phyloP scores from a whole-genome alignment of 2,329 filamentous ascomycete genomes.

The Colletotrichum limetticola region DNA sequence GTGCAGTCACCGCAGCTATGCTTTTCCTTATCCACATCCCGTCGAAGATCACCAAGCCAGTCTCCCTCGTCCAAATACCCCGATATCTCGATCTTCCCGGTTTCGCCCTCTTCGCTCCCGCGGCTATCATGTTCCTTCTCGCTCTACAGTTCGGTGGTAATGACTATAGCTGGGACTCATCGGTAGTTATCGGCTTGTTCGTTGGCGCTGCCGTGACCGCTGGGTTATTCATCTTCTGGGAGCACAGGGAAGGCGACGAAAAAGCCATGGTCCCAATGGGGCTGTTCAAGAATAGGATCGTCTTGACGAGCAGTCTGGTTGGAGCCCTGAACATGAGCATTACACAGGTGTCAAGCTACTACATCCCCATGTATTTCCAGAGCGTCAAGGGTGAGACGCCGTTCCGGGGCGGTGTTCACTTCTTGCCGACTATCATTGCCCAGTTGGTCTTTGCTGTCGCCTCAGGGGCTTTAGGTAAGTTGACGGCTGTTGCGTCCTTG shows the following conservation, averaged over 20 bases:
- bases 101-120: conserved; percentile 54
- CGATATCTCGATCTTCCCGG: conserved; percentile 53
- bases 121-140: conserved; percentile 54
- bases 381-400: conserved; percentile 53
- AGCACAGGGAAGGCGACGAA: conserved; percentile 53
- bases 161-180: conserved; percentile 51
- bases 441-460: conserved; percentile 49
- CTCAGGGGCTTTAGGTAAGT: conserved; percentile 45
- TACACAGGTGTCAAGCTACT: conserved; percentile 58
- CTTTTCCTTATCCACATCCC: conserved; percentile 48
- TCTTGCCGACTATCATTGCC: conserved; percentile 52
- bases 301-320: conserved; percentile 54
- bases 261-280: conserved; percentile 60
- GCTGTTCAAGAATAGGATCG: conserved; percentile 53
- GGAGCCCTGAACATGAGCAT: conserved; percentile 54
- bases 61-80: conserved; percentile 40
- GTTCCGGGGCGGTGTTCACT: conserved; percentile 49
- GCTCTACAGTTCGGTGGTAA: conserved; percentile 56
- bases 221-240: conserved; percentile 52
- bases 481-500: neutral
- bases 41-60: conserved; percentile 47
- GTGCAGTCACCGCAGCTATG: conserved; percentile 46
- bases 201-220: conserved; percentile 46
- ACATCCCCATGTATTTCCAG: conserved; percentile 64
- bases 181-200: conserved; percentile 53